Conservation (phyloP, 1,284 basidiomycete species). For the Pterula multifida region DNA sequence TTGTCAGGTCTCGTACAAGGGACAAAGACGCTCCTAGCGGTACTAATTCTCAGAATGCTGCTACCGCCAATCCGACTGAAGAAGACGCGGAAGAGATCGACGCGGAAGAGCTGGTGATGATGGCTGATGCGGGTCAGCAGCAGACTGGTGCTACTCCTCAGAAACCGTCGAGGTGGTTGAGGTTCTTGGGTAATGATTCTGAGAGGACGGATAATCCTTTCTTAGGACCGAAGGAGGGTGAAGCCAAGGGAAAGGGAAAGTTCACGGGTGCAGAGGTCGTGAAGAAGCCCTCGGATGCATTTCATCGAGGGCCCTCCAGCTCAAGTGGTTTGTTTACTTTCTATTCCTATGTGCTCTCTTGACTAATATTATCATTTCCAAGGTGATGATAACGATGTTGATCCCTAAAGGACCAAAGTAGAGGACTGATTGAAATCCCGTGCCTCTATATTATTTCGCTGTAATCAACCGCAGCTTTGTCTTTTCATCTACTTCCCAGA, state of each 20-base stretch:
- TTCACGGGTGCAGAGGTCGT: background rate
- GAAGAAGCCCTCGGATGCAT: background rate
- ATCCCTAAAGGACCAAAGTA: too few relatives aligned
- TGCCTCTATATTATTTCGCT: too few relatives aligned
- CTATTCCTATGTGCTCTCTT: too few relatives aligned
- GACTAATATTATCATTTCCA: too few relatives aligned
- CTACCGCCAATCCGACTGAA: background rate
- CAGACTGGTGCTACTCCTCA: background rate
- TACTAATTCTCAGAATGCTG: background rate
- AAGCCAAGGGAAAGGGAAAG: background rate
- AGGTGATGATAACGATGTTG: too few relatives aligned
- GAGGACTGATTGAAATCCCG: too few relatives aligned
- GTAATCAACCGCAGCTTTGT: too few relatives aligned
- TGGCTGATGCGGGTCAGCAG: background rate
- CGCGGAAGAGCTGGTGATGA: background rate
- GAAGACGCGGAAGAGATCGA: background rate
- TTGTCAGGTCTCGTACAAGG: background rate
- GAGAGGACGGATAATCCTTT: constrained; percentile 1
- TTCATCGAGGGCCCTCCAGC: background rate
- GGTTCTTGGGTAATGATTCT: background rate
- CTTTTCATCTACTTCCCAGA: too few relatives aligned
- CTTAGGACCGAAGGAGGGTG: constrained; percentile 1
- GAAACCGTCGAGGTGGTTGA: background rate
- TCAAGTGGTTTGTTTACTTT: too few relatives aligned
- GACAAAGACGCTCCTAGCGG: background rate